Conservation (phyloP, 2,329 filamentous ascomycete species). For the Fusarium albosuccineum region DNA sequence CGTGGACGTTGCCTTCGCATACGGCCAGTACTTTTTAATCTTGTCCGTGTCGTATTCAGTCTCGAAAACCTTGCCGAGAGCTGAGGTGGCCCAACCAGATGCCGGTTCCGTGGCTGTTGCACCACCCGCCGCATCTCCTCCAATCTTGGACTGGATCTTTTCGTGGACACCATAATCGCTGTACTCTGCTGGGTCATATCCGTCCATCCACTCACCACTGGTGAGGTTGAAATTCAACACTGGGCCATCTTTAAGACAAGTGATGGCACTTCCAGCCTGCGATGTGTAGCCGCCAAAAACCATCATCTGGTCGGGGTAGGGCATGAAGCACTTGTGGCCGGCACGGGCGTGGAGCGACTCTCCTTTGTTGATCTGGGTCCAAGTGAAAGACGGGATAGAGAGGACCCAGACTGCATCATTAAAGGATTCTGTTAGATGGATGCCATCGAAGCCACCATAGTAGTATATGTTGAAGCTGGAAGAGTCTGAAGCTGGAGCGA, state of each 20-base stretch:
- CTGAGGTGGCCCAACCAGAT: slow-evolving; percentile 64
- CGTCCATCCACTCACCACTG: slow-evolving; percentile 74
- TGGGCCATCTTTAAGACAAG: slow-evolving; percentile 65
- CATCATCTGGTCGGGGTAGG: slow-evolving; percentile 85
- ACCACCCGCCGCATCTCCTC: slow-evolving; percentile 73
- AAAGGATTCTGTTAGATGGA: slow-evolving; percentile 55
- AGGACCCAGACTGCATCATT: slow-evolving; percentile 84
- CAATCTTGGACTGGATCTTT: slow-evolving; percentile 73
- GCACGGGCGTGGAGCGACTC: slow-evolving; percentile 69
- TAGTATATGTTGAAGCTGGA: slow-evolving; percentile 88
- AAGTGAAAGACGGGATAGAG: slow-evolving; percentile 83
- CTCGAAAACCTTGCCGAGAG: slow-evolving; percentile 67
- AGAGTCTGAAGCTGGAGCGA: slow-evolving; percentile 76
- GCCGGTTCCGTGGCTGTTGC: slow-evolving; percentile 78
- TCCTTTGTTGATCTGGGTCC: slow-evolving; percentile 70
- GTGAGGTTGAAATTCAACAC: slow-evolving; percentile 81
- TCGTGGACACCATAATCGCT: slow-evolving; percentile 78
- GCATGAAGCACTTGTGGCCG: slow-evolving; percentile 80
- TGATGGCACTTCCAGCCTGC: slow-evolving; percentile 36
- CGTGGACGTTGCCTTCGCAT: slow-evolving; percentile 53
- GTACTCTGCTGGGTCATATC: slow-evolving; percentile 75
- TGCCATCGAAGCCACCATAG: slow-evolving; percentile 79
- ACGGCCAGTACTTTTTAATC: slow-evolving; percentile 73
- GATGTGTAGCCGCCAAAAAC: slow-evolving; percentile 76
- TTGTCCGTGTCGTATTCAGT: slow-evolving; percentile 68